phyloP scores from a whole-genome alignment of 208 protist genomes.

The Trypanosoma congolense region DNA sequence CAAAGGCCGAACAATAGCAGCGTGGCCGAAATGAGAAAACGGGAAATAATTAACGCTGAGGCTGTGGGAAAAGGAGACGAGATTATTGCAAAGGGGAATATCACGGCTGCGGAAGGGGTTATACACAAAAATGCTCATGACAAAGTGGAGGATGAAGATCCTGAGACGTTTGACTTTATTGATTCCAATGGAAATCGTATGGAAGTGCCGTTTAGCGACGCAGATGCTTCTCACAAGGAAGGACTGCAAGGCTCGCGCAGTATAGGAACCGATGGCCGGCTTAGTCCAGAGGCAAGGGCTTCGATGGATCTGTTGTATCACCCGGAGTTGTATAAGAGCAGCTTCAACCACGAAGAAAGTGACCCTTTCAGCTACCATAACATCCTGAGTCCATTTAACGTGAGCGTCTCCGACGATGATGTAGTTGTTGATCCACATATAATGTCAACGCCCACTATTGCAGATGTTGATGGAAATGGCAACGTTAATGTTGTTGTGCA shows the following conservation, averaged over 20 bases:
- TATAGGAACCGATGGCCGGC: slow-evolving; percentile 39
- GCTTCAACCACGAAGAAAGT: slow-evolving; percentile 25
- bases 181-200: slow-evolving; percentile 6
- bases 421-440: slow-evolving; percentile 86
- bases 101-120: too few relatives aligned
- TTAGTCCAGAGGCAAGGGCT: slow-evolving; percentile 65
- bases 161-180: slow-evolving; percentile 5
- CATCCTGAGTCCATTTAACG: slow-evolving; percentile 20
- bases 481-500: slow-evolving; percentile 82
- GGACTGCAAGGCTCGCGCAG: background rate
- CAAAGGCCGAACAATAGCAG: background rate
- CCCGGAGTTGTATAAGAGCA: slow-evolving; percentile 51
- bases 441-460: slow-evolving; percentile 78
- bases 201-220: slow-evolving; percentile 17
- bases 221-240: background rate
- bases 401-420: slow-evolving; percentile 42
- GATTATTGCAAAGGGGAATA: too few relatives aligned
- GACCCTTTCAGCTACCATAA: slow-evolving; percentile 37
- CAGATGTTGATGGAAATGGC: slow-evolving; percentile 83
- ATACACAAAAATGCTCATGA: background rate
- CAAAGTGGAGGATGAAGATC: slow-evolving; percentile 16
- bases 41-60: background rate
- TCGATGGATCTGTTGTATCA: slow-evolving; percentile 75
- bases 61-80: background rate
- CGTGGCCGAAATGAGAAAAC: background rate